These are phyloP conservation scores for Boletus coccyginus DNA, from an alignment of 768 basidiomycete species.

Conservation along the genomic window DNA sequence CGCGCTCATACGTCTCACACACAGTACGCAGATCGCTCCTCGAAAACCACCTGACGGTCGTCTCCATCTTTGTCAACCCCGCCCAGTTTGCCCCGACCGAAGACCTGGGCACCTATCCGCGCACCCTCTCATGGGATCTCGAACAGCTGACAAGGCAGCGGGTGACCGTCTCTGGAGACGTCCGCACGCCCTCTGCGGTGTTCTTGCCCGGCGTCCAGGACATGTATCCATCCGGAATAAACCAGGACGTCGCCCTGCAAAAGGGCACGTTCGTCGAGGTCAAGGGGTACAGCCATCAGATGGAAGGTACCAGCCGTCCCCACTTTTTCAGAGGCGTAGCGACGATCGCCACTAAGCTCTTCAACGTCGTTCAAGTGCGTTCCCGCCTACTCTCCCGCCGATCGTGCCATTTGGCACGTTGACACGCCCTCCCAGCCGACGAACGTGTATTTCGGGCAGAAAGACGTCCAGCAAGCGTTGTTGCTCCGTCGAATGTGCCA, in stretches of 20 bases:
- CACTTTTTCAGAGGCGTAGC: constrained; percentile 95
- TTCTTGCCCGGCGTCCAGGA: constrained; percentile 78
- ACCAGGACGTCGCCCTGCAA: constrained; percentile 69
- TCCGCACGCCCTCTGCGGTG: constrained; percentile 58
- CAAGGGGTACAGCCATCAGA: constrained; percentile 85
- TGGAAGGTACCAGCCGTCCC: constrained; percentile 88
- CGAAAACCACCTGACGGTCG: constrained; percentile 81
- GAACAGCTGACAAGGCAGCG: constrained; percentile 47
- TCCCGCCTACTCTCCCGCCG: background rate
- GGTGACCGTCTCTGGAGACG: constrained; percentile 25
- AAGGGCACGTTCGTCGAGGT: constrained; percentile 91
- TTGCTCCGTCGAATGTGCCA: constrained; percentile 72
- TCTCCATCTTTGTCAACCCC: constrained; percentile 98
- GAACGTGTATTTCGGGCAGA: constrained; percentile 93
- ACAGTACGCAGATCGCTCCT: constrained; percentile 74
- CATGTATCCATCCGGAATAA: constrained; percentile 93
- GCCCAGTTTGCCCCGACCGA: constrained; percentile 97
- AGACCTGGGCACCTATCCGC: constrained; percentile 88
- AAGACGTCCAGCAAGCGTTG: constrained; percentile 96
- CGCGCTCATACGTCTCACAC: background rate
- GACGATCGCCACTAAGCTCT: constrained; percentile 92
- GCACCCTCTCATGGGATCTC: constrained; percentile 78
- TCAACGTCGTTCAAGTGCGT: constrained; percentile 82
- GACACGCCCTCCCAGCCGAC: constrained; percentile 55
- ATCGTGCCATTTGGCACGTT: background rate